Conservation (phyloP, 257 asterid species). For the Nicotiana attenuata region DNA sequence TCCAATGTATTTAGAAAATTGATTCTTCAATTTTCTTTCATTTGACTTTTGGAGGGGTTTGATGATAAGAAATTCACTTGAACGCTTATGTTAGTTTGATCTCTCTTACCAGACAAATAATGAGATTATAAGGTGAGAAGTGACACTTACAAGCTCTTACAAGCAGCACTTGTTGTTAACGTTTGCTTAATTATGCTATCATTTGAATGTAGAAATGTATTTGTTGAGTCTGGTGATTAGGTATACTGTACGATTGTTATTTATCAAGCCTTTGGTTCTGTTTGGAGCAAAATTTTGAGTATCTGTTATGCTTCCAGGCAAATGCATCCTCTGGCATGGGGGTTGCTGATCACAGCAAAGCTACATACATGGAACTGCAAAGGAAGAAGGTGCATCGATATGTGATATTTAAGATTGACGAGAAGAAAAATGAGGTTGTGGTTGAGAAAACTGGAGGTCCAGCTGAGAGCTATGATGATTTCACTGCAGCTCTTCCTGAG, state of each 20-base stretch:
- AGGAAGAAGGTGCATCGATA: conserved; percentile 59
- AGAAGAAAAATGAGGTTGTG: conserved; percentile 53
- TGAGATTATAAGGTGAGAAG: not conserved
- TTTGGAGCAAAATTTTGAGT: not conserved
- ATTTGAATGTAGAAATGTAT: not conserved
- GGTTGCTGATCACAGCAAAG: conserved; percentile 49
- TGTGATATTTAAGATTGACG: conserved; percentile 62
- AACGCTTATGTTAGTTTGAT: not conserved
- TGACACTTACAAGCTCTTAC: not conserved
- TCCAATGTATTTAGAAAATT: not conserved
- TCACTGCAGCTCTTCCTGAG: conserved; percentile 57
- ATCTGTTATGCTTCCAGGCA: conserved; percentile 22
- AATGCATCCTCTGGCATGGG: conserved; percentile 63
- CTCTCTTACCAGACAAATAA: not conserved
- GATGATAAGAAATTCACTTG: not conserved
- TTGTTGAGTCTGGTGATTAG: not conserved
- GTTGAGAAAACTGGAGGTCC: conserved; percentile 65
- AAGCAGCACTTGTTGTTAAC: not conserved
- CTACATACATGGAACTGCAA: conserved; percentile 55
- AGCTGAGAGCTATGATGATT: conserved; percentile 47
- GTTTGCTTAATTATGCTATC: not conserved
- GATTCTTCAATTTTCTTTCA: not conserved
- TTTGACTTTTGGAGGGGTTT: not conserved
- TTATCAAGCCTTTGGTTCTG: not conserved
- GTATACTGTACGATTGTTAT: not conserved